Evolutionary conservation across 257 asterid species (phyloP).

Genomic region (Ligustrum vulgare): DNA sequence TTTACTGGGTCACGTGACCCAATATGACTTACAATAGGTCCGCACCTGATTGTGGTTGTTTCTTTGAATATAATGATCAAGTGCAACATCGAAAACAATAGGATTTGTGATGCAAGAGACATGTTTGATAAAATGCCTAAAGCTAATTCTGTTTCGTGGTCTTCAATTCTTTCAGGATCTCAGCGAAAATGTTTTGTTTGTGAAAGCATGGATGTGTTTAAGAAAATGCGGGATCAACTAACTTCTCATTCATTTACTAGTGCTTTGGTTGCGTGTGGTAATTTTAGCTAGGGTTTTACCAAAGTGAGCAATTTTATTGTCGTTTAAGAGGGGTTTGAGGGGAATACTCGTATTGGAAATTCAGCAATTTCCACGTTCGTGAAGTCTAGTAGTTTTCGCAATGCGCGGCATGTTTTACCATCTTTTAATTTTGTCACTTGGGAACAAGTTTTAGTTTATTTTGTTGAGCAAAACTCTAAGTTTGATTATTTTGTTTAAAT

Average conservation of each 20-base stretch:
- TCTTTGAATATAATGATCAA: constrained; percentile 50
- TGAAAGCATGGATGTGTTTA: constrained; percentile 41
- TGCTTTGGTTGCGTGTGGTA: constrained; percentile 37
- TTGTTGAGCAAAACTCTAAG: too few species aligned
- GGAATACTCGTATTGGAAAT: constrained; percentile 31
- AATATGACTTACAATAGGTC: too few species aligned
- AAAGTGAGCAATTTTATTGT: constrained; percentile 32
- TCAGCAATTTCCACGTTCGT: constrained; percentile 41
- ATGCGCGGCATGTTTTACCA: constrained; percentile 33
- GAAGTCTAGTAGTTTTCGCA: constrained; percentile 40
- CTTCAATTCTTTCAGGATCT: constrained; percentile 46
- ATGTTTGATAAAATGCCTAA: constrained; percentile 16
- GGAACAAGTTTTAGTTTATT: too few species aligned
- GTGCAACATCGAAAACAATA: constrained; percentile 32
- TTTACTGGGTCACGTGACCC: too few species aligned
- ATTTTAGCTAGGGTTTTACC: constrained; percentile 31
- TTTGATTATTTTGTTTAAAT: too few species aligned
- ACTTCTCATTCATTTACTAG: constrained; percentile 45
- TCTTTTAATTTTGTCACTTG: too few species aligned
- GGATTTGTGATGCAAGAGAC: constrained; percentile 33
- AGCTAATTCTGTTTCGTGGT: constrained; percentile 50
- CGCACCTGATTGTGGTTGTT: constrained; percentile 6
- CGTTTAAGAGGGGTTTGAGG: constrained; percentile 33
- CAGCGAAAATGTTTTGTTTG: constrained; percentile 40
- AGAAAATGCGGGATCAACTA: constrained; percentile 33